These are phyloP conservation scores for Penicillium steckii DNA, from an alignment of 495 filamentous ascomycete species.

Conservation along the genomic window DNA sequence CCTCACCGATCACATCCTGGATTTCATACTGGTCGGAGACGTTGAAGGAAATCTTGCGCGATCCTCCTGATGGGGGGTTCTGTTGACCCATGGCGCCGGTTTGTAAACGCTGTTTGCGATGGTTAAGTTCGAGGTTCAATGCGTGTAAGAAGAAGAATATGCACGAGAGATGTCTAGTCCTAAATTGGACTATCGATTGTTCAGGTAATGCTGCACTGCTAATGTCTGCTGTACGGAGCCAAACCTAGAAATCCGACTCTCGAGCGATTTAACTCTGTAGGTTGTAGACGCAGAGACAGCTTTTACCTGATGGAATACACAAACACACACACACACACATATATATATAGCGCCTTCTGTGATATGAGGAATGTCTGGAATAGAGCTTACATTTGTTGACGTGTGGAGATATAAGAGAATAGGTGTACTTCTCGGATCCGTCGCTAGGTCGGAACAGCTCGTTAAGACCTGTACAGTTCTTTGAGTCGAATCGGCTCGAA, in stretches of 20 bases:
- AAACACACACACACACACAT: no score
- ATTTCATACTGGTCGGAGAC: constrained; percentile 99
- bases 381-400: not conserved
- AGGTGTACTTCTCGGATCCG: no score
- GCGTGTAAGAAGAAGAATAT: not conserved
- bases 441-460: no score
- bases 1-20: constrained; percentile 98
- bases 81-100: constrained; percentile 47
- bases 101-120: not conserved
- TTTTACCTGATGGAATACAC: no score
- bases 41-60: constrained; percentile 99
- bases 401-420: no score
- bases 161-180: not conserved
- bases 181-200: not conserved
- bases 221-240: no score
- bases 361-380: not conserved
- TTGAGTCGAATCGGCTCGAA: not conserved
- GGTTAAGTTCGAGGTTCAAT: not conserved
- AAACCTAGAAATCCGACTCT: no score
- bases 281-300: no score
- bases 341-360: no score
- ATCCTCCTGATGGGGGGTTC: constrained; percentile 50
- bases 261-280: no score
- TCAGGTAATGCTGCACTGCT: not conserved
- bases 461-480: no score